Conservation (phyloP, 2,329 filamentous ascomycete genomes). For the Verticillium alfalfae region DNA sequence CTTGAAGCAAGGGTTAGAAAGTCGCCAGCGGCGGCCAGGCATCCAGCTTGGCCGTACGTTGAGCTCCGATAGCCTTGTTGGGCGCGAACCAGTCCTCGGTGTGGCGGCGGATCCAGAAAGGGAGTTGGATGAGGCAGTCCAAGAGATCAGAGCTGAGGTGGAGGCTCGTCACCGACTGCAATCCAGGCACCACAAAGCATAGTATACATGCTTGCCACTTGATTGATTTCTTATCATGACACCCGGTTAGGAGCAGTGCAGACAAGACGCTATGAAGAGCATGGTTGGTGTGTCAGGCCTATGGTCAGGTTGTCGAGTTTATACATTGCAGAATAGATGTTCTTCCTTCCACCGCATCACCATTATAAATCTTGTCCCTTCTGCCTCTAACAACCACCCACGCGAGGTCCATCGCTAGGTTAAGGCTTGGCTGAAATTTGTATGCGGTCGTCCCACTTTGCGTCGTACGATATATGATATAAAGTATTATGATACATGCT, state of each 20-base stretch:
- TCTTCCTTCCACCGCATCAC: neutral
- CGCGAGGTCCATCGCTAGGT: too few species aligned
- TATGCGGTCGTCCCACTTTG: too few species aligned
- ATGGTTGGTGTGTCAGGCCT: too few species aligned
- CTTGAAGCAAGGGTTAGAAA: constrained; percentile 54
- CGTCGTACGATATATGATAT: too few species aligned
- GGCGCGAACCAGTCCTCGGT: constrained; percentile 63
- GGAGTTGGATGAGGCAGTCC: constrained; percentile 73
- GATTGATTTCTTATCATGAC: too few species aligned
- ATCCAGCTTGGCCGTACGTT: constrained; percentile 40
- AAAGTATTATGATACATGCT: too few species aligned
- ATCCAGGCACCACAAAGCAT: neutral
- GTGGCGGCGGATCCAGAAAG: constrained; percentile 69
- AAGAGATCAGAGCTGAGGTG: constrained; percentile 69
- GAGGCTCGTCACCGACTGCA: constrained; percentile 32
- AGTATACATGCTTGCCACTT: neutral
- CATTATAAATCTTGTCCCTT: neutral
- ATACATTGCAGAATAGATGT: neutral
- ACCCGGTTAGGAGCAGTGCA: too few species aligned
- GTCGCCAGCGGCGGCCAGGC: constrained; percentile 42
- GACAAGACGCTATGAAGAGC: too few species aligned
- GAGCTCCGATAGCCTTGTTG: constrained; percentile 52
- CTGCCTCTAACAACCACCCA: too few species aligned
- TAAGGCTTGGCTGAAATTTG: too few species aligned
- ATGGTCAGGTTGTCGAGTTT: neutral